Conservation (phyloP, 1,139 yeast genomes). For the Pichia terricola region DNA sequence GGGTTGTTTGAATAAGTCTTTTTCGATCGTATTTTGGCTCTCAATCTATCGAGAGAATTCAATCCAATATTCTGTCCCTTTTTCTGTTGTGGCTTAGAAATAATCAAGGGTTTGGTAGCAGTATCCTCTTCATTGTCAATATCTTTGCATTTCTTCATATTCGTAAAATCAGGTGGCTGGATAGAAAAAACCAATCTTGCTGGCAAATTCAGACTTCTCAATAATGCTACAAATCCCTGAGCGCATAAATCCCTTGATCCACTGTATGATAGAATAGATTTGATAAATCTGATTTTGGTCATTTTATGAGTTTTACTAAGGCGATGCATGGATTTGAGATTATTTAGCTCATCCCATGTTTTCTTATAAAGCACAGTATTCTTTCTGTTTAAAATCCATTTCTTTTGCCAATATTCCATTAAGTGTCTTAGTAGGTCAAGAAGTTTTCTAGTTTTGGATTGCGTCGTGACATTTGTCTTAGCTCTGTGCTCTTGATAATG, state of each 20-base stretch:
- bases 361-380: conserved; percentile 30
- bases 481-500: conserved; percentile 12
- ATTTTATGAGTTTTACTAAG: conserved; percentile 12
- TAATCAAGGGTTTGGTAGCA: neutral
- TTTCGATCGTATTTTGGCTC: conserved; percentile 4
- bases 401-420: conserved; percentile 51
- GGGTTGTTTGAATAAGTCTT: conserved; percentile 15
- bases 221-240: conserved; percentile 75
- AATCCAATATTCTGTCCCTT: neutral
- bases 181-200: conserved; percentile 72
- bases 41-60: neutral
- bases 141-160: conserved; percentile 22
- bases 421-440: conserved; percentile 65
- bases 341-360: conserved; percentile 49
- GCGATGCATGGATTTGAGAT: conserved; percentile 6
- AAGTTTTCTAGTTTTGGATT: conserved; percentile 55
- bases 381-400: conserved; percentile 40
- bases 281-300: conserved; percentile 30
- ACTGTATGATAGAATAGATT: conserved; percentile 33
- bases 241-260: conserved; percentile 81
- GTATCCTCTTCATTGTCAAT: conserved; percentile 4
- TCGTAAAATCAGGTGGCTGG: conserved; percentile 83
- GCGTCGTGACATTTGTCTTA: conserved; percentile 22
- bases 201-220: conserved; percentile 61
- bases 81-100: neutral